Evolutionary conservation across 129 eudicot genomes (phyloP).

Genomic region (Mikania micrantha): DNA sequence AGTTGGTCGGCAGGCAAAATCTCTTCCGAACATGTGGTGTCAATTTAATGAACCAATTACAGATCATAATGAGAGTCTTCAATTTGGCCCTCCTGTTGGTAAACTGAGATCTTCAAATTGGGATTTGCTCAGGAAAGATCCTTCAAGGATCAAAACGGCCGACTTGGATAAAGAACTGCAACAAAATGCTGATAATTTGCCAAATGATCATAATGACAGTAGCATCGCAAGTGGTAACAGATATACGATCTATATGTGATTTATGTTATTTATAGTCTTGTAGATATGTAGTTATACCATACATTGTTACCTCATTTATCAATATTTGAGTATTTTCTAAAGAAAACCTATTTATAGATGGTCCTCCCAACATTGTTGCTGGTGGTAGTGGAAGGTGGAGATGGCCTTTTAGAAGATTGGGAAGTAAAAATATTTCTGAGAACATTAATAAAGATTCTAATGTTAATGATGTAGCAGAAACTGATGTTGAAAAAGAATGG

Average conservation of each 20-base stretch:
- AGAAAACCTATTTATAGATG: slow-evolving; percentile 32
- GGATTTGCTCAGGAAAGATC: slow-evolving; percentile 30
- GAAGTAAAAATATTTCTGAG: slow-evolving; percentile 32
- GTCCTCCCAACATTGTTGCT: slow-evolving; percentile 27
- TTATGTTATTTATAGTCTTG: too few species aligned
- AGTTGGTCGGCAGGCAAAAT: slow-evolving; percentile 28
- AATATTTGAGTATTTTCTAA: background rate
- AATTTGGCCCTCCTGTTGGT: slow-evolving; percentile 31
- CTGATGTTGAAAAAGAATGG: slow-evolving; percentile 25
- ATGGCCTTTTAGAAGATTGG: slow-evolving; percentile 67
- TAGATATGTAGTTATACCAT: background rate
- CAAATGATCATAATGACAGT: slow-evolving; percentile 36
- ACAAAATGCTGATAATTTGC: slow-evolving; percentile 13
- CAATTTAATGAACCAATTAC: slow-evolving; percentile 19
- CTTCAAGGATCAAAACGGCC: slow-evolving; percentile 12
- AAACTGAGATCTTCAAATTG: slow-evolving; percentile 31
- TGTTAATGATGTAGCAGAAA: background rate
- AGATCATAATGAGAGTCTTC: slow-evolving; percentile 14
- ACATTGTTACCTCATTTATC: background rate
- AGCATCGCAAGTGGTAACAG: slow-evolving; percentile 49
- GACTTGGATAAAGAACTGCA: slow-evolving; percentile 9
- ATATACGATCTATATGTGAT: background rate
- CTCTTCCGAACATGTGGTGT: slow-evolving; percentile 51
- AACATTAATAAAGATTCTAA: slow-evolving; percentile 11
- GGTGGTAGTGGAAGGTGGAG: slow-evolving; percentile 54